Conservation (phyloP, 305 asterid genomes). For the Fraxinus dipetala region DNA sequence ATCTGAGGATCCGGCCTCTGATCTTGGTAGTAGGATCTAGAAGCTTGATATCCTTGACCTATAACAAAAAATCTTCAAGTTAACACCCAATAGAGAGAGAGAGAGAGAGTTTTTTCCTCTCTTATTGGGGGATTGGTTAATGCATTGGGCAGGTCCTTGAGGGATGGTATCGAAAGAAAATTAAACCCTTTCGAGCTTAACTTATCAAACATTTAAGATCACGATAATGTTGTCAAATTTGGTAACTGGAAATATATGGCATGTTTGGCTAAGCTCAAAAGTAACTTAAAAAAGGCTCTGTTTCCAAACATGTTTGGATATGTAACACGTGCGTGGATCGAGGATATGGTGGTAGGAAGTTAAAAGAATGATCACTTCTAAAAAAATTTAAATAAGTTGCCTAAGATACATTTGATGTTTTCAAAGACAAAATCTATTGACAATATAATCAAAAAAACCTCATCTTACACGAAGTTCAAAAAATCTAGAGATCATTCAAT, state of each 20-base stretch:
- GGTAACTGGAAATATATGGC: background rate
- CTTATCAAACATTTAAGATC: background rate
- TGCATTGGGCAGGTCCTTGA: background rate
- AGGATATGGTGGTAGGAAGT: background rate
- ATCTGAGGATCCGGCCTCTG: constrained; percentile 70
- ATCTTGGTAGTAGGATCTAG: constrained; percentile 73
- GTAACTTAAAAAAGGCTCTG: background rate
- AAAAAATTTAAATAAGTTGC: background rate
- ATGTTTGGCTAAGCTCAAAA: background rate
- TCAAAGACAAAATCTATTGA: background rate
- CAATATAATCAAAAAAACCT: background rate
- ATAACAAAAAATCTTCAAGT: constrained; percentile 21
- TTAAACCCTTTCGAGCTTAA: background rate
- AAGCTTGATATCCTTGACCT: constrained; percentile 71
- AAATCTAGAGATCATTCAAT: background rate
- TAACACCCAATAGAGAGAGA: background rate
- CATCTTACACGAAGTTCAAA: background rate
- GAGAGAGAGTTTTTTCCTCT: background rate
- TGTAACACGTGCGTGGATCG: background rate
- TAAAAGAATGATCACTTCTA: background rate
- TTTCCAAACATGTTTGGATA: background rate
- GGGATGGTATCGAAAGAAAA: background rate
- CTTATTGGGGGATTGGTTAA: background rate
- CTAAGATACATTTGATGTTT: background rate
- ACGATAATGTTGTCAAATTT: background rate